These are phyloP conservation scores for Neurospora hispaniola DNA, from an alignment of 495 filamentous ascomycete species.

Conservation along the genomic window DNA sequence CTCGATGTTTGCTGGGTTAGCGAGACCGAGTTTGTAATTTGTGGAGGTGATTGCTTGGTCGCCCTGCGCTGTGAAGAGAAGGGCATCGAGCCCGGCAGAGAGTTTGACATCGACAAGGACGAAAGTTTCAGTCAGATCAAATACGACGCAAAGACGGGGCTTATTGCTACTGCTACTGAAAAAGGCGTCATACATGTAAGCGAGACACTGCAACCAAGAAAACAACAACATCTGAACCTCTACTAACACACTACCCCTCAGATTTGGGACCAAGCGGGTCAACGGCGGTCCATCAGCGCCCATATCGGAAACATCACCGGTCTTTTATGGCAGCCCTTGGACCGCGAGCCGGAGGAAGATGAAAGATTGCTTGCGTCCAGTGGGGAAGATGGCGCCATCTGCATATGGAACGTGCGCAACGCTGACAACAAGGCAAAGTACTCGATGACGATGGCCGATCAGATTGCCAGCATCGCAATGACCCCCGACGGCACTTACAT, in stretches of 20 bases:
- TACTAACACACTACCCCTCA: slow-evolving; percentile 11
- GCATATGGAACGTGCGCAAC: slow-evolving; percentile 57
- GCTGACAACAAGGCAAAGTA: slow-evolving; percentile 44
- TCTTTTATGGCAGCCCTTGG: slow-evolving; percentile 42
- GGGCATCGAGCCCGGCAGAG: slow-evolving; percentile 27
- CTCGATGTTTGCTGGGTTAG: slow-evolving; percentile 52
- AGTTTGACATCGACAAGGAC: slow-evolving; percentile 31
- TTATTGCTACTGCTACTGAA: slow-evolving; percentile 40
- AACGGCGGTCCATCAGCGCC: slow-evolving; percentile 35
- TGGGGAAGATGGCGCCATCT: slow-evolving; percentile 53
- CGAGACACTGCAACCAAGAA: not conserved
- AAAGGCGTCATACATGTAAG: slow-evolving; percentile 43
- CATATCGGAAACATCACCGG: slow-evolving; percentile 39
- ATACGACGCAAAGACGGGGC: slow-evolving; percentile 34
- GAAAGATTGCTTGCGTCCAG: slow-evolving; percentile 42
- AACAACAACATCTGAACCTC: not conserved
- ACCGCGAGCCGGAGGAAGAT: slow-evolving; percentile 21
- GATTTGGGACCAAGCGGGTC: slow-evolving; percentile 40
- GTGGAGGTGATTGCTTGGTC: slow-evolving; percentile 43
- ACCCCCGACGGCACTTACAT: slow-evolving; percentile 64
- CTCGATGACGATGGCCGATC: slow-evolving; percentile 43
- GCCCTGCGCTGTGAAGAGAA: slow-evolving; percentile 27
- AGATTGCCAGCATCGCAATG: slow-evolving; percentile 49
- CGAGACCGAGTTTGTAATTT: slow-evolving; percentile 46
- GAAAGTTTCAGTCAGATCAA: slow-evolving; percentile 36